Percentiles rank a stretch among this genome's conserved stretches.
These are phyloP conservation scores for Mycena epipterygia DNA, from an alignment of 768 basidiomycete species.

Conservation along the genomic window DNA sequence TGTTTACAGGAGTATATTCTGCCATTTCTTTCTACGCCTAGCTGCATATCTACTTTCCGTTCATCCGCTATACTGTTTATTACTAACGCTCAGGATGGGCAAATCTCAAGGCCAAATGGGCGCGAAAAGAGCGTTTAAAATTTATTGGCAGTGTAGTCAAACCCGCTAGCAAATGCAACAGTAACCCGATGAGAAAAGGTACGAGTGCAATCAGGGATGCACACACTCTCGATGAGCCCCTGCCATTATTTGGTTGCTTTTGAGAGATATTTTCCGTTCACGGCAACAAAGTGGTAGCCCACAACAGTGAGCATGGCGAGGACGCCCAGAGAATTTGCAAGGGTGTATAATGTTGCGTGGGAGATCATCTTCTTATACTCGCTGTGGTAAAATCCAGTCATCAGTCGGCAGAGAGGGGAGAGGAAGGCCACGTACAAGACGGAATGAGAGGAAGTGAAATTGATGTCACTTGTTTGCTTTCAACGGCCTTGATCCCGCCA, in stretches of 20 bases:
- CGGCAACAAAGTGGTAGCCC: constrained; percentile 90
- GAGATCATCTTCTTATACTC: constrained; percentile 72
- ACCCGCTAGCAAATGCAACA: not conserved
- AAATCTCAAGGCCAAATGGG: not conserved
- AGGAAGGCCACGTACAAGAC: constrained; percentile 35
- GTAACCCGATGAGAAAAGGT: not conserved
- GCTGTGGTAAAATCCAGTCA: not conserved
- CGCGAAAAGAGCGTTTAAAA: not conserved
- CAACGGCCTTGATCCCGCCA: constrained; percentile 42
- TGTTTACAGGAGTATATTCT: constrained; percentile 9
- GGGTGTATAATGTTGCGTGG: constrained; percentile 82
- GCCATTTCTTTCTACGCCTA: no score
- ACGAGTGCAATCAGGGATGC: not conserved
- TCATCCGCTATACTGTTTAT: not conserved
- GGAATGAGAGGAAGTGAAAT: constrained; percentile 10
- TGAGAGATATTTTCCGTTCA: constrained; percentile 66
- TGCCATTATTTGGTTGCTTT: constrained; percentile 25
- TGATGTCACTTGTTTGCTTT: constrained; percentile 37
- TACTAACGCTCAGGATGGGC: no score
- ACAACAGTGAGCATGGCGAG: constrained; percentile 91
- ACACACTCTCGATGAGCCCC: not conserved
- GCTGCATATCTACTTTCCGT: no score
- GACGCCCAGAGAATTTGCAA: constrained; percentile 87
- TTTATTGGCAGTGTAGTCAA: not conserved
- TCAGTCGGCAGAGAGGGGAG: not conserved